phyloP scores from a whole-genome alignment of 2,329 filamentous ascomycete genomes.

The Alternaria panax region DNA sequence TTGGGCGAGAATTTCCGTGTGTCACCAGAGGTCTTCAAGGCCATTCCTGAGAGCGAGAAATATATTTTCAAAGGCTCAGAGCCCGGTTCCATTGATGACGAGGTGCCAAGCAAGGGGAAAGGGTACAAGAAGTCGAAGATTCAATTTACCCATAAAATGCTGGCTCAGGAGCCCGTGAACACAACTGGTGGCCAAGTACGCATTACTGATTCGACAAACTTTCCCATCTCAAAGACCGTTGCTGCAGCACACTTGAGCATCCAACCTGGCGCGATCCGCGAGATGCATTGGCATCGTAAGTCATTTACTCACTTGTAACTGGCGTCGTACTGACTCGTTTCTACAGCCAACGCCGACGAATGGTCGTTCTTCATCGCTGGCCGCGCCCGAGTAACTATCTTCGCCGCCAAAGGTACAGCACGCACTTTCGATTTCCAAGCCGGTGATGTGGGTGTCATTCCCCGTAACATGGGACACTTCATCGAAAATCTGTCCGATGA shows the following conservation, averaged over 20 bases:
- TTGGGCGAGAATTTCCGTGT: constrained; percentile 79
- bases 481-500: constrained; percentile 80
- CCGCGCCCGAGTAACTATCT: constrained; percentile 75
- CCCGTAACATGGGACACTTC: constrained; percentile 79
- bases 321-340: background rate
- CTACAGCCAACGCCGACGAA: constrained; percentile 69
- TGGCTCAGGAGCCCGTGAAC: constrained; percentile 70
- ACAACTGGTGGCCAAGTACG: constrained; percentile 75
- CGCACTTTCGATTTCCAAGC: constrained; percentile 78
- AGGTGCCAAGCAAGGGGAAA: constrained; percentile 65
- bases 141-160: constrained; percentile 75
- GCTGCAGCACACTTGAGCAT: constrained; percentile 76
- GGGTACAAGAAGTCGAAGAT: constrained; percentile 71
- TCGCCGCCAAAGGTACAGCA: constrained; percentile 71
- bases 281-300: constrained; percentile 80
- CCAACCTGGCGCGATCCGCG: constrained; percentile 73
- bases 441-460: constrained; percentile 80
- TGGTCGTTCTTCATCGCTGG: constrained; percentile 82
- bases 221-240: constrained; percentile 75
- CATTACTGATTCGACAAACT: constrained; percentile 78
- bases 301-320: background rate
- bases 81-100: constrained; percentile 70
- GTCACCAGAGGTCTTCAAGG: constrained; percentile 72
- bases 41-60: constrained; percentile 71
- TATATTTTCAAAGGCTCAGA: constrained; percentile 78